phyloP scores from a whole-genome alignment of 1,284 basidiomycete genomes.

The Cutaneotrichosporon sp. region DNA sequence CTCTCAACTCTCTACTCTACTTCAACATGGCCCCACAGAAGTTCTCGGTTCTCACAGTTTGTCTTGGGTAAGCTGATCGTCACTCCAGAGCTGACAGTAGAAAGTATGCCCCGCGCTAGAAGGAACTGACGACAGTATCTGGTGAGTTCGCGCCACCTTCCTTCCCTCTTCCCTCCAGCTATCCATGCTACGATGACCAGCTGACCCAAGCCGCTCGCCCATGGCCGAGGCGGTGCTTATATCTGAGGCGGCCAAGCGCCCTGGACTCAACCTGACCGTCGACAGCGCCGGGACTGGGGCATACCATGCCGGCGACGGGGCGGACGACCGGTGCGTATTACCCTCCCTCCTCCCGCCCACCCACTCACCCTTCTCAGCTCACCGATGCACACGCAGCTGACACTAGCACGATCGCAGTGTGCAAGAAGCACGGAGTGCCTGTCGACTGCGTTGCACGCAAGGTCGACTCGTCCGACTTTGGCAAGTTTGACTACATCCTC shows the following conservation, averaged over 20 bases:
- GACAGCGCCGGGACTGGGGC: constrained; percentile 55
- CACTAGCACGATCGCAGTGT: constrained; percentile 52
- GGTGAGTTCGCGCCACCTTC: constrained; percentile 28
- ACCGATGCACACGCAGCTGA: constrained; percentile 9
- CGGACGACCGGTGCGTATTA: constrained; percentile 46
- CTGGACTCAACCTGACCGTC: constrained; percentile 37
- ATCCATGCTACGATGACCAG: too few species aligned
- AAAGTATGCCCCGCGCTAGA: constrained; percentile 31
- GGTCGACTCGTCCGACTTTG: constrained; percentile 48
- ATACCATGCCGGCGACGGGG: constrained; percentile 53
- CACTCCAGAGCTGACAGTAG: constrained; percentile 27
- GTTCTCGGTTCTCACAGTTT: constrained; percentile 48
- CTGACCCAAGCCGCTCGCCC: constrained; percentile 44
- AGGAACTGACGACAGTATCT: constrained; percentile 30
- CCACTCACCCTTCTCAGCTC: not conserved
- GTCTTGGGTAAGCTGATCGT: constrained; percentile 45
- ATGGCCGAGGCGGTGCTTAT: constrained; percentile 55
- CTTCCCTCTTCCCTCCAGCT: too few species aligned
- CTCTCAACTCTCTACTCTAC: not conserved
- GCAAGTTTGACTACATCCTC: constrained; percentile 55
- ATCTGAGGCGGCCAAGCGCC: constrained; percentile 37
- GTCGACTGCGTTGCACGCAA: constrained; percentile 52
- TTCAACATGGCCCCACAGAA: not conserved
- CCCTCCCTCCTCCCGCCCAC: not conserved
- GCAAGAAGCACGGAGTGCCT: constrained; percentile 51